Evolutionary conservation across 345 rosid species (phyloP).

Genomic region (Erysimum cheiranthoides): DNA sequence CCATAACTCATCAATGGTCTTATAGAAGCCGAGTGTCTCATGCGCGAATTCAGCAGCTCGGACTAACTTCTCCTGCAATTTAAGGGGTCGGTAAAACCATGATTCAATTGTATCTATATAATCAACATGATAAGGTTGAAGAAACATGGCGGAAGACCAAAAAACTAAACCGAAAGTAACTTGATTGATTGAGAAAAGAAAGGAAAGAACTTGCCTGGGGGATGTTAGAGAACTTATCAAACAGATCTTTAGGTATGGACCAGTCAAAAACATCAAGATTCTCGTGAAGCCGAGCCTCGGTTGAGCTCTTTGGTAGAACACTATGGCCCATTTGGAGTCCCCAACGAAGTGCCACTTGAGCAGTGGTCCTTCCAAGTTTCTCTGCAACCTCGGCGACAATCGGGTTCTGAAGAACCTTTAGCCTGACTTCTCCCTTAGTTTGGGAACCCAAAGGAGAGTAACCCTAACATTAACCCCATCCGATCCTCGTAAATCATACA

Average conservation of each 20-base stretch:
- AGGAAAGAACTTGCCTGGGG: slow-evolving; percentile 56
- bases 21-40: slow-evolving; percentile 51
- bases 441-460: slow-evolving; percentile 75
- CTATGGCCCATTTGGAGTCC: slow-evolving; percentile 71
- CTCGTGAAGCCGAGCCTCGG: slow-evolving; percentile 51
- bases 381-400: slow-evolving; percentile 52
- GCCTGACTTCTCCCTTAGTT: slow-evolving; percentile 39
- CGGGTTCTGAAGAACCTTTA: slow-evolving; percentile 55
- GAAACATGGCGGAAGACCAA: not conserved
- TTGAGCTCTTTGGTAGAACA: slow-evolving; percentile 68
- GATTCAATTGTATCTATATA: not conserved
- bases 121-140: not conserved
- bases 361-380: slow-evolving; percentile 57
- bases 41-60: slow-evolving; percentile 44
- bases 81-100: not conserved
- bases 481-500: not conserved
- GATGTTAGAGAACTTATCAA: slow-evolving; percentile 52
- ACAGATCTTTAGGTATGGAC: slow-evolving; percentile 53
- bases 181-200: not conserved
- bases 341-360: slow-evolving; percentile 74
- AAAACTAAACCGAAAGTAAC: not conserved
- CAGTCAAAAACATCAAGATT: slow-evolving; percentile 58
- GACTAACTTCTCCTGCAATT: slow-evolving; percentile 53
- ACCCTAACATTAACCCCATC: slow-evolving; percentile 48
- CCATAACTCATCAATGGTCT: slow-evolving; percentile 57